Conservation (phyloP, 2,329 filamentous ascomycete species). For the Aspergillus glaucus region DNA sequence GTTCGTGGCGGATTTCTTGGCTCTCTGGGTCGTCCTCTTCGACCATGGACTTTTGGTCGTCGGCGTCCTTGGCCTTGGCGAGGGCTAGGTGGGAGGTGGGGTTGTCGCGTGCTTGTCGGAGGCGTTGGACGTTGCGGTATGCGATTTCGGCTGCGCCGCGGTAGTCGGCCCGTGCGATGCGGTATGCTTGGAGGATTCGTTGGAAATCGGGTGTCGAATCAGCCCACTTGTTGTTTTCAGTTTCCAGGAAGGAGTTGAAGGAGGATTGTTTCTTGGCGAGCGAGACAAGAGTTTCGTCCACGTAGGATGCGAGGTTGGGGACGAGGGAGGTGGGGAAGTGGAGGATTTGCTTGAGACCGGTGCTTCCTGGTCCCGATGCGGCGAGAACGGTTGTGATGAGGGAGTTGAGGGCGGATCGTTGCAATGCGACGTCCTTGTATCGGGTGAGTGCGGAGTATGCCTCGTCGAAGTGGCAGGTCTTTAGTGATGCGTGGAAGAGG, state of each 20-base stretch:
- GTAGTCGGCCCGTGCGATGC: conserved; percentile 77
- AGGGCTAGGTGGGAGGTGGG: conserved; percentile 30
- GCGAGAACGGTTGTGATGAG: conserved; percentile 49
- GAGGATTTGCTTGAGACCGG: conserved; percentile 56
- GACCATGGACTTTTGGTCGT: conserved; percentile 21
- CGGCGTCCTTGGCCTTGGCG: conserved; percentile 30
- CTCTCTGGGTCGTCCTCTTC: conserved; percentile 44
- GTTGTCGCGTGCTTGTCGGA: conserved; percentile 35
- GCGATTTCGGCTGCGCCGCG: conserved; percentile 63
- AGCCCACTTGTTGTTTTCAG: conserved; percentile 25
- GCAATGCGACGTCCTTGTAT: conserved; percentile 65
- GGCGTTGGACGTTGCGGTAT: conserved; percentile 50
- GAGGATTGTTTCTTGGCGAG: conserved; percentile 65
- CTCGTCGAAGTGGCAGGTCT: conserved; percentile 71
- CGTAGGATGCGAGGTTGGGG: conserved; percentile 65
- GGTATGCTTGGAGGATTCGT: conserved; percentile 85
- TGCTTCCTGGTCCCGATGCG: conserved; percentile 32
- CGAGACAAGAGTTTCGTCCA: conserved; percentile 70
- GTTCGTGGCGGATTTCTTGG: conserved; percentile 58
- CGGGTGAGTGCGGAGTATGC: conserved; percentile 74
- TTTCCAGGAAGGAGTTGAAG: conserved; percentile 41
- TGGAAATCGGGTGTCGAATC: conserved; percentile 62
- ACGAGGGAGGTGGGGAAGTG: conserved; percentile 60
- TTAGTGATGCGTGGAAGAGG: conserved; percentile 74
- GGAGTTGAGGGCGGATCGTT: conserved; percentile 63